Percentiles rank a stretch among this genome's conserved stretches.
Conservation (phyloP, 495 filamentous ascomycete genomes). For the Podospora comata region DNA sequence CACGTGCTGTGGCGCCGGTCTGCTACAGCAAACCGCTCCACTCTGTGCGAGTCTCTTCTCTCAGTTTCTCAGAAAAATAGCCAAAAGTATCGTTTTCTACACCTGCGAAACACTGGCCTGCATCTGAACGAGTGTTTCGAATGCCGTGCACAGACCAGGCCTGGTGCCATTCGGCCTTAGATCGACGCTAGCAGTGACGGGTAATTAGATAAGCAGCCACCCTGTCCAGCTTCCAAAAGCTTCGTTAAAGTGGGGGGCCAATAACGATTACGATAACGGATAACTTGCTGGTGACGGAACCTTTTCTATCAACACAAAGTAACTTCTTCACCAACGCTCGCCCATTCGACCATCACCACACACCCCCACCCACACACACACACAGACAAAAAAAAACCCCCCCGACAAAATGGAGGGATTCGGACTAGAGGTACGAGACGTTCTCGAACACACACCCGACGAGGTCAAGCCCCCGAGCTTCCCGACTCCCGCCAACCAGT, state of each 20-base stretch:
- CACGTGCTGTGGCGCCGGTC: not conserved
- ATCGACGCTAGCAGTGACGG: slow-evolving; percentile 10
- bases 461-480: slow-evolving; percentile 60
- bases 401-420: slow-evolving; percentile 37
- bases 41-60: not conserved
- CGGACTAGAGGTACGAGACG: slow-evolving; percentile 63
- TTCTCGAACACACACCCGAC: slow-evolving; percentile 66
- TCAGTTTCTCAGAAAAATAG: not conserved
- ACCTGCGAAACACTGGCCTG: not conserved
- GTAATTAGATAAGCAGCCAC: slow-evolving; percentile 6
- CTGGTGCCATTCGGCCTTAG: slow-evolving; percentile 1
- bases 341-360: not conserved
- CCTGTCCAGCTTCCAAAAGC: not conserved
- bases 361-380: not conserved
- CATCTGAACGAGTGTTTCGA: slow-evolving; percentile 8
- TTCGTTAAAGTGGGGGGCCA: not conserved
- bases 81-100: not conserved
- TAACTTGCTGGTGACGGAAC: not conserved
- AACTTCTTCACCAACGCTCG: not conserved
- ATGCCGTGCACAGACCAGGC: not conserved
- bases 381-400: too few species aligned
- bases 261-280: slow-evolving; percentile 5
- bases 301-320: not conserved
- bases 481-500: slow-evolving; percentile 53
- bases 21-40: not conserved